These are phyloP conservation scores for Aspergillus uvarum DNA, from an alignment of 2,329 filamentous ascomycete species.

Conservation along the genomic window DNA sequence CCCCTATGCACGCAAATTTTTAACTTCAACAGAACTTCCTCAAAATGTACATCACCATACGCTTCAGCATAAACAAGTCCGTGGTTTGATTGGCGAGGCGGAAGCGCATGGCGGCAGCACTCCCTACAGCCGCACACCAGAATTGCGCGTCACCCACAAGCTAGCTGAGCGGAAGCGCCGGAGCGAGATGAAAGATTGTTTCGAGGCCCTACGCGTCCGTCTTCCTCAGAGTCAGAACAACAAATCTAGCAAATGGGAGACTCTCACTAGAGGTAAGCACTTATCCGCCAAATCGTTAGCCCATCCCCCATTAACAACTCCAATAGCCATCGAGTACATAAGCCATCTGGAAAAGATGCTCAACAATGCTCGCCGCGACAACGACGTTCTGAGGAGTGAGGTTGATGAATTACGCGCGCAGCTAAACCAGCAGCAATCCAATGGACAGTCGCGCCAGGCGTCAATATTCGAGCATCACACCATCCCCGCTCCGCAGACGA, in stretches of 20 bases:
- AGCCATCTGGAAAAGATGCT: constrained; percentile 44
- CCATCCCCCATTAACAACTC: constrained; percentile 15
- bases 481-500: constrained; percentile 35
- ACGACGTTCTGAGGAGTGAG: constrained; percentile 36
- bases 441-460: constrained; percentile 31
- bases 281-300: not conserved
- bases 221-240: constrained; percentile 49
- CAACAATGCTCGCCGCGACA: constrained; percentile 40
- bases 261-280: constrained; percentile 45
- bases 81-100: constrained; percentile 47
- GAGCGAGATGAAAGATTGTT: constrained; percentile 55
- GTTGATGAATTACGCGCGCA: constrained; percentile 42
- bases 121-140: constrained; percentile 52
- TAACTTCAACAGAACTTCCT: constrained; percentile 41
- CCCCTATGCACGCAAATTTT: not conserved
- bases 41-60: constrained; percentile 50
- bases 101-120: constrained; percentile 44
- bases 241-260: constrained; percentile 56
- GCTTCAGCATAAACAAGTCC: constrained; percentile 50
- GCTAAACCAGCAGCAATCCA: constrained; percentile 37
- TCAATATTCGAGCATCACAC: constrained; percentile 39
- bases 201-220: constrained; percentile 47
- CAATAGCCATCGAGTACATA: constrained; percentile 51
- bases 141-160: constrained; percentile 52
- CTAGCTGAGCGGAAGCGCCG: constrained; percentile 52